These are phyloP conservation scores for Candida gigantensis DNA, from an alignment of 1,139 yeast species.

Conservation along the genomic window DNA sequence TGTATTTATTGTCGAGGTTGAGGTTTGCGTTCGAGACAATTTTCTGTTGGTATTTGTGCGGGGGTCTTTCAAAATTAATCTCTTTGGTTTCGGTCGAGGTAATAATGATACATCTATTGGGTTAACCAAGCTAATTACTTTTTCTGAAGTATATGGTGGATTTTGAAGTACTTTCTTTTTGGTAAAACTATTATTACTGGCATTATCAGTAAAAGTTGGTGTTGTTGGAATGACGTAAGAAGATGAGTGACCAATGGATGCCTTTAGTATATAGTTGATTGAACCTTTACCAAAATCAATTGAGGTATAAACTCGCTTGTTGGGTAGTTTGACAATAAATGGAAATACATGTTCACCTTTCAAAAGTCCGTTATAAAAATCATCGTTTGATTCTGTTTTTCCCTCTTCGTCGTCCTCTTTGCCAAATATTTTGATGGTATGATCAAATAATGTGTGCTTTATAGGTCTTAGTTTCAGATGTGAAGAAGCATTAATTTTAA, in stretches of 20 bases:
- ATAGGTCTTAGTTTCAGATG: slow-evolving; percentile 54
- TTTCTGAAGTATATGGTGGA: slow-evolving; percentile 50
- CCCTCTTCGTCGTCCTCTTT: slow-evolving; percentile 18
- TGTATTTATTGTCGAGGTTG: slow-evolving; percentile 54
- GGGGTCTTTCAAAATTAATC: slow-evolving; percentile 58
- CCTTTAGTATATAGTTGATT: slow-evolving; percentile 65
- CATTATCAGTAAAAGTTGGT: slow-evolving; percentile 7
- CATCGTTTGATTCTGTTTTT: slow-evolving; percentile 8
- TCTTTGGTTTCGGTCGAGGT: slow-evolving; percentile 68
- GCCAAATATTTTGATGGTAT: slow-evolving; percentile 70
- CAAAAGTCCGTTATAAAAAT: slow-evolving; percentile 50
- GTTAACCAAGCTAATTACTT: slow-evolving; percentile 58
- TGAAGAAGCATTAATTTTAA: slow-evolving; percentile 54
- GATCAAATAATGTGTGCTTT: slow-evolving; percentile 59
- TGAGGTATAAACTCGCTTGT: slow-evolving; percentile 68
- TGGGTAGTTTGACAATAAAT: slow-evolving; percentile 76
- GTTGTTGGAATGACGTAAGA: slow-evolving; percentile 12
- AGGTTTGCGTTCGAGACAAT: slow-evolving; percentile 48
- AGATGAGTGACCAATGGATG: slow-evolving; percentile 45
- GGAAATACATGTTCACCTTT: slow-evolving; percentile 90
- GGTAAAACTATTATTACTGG: slow-evolving; percentile 9
- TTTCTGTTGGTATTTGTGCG: slow-evolving; percentile 25
- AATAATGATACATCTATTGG: slow-evolving; percentile 73
- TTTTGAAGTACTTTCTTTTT: slow-evolving; percentile 22
- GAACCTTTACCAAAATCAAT: slow-evolving; percentile 85